Evolutionary conservation across 345 rosid species (phyloP).

Genomic region (Gynandropsis gynandra): DNA sequence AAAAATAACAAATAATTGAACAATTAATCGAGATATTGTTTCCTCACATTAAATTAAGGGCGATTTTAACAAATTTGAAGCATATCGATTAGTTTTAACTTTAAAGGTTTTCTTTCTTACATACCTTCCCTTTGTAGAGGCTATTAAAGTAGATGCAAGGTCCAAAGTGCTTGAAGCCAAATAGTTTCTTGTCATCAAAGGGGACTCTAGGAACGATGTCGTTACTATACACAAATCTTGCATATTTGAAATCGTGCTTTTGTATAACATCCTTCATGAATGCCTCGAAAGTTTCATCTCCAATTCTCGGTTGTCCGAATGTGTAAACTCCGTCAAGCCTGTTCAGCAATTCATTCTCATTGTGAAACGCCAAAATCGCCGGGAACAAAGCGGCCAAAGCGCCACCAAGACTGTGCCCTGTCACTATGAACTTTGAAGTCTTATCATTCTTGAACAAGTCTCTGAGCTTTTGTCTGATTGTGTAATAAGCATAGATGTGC

Average conservation of each 20-base stretch:
- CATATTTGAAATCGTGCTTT: slow-evolving; percentile 31
- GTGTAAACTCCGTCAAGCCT: slow-evolving; percentile 59
- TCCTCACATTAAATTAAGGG: too few relatives aligned
- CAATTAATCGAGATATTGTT: too few relatives aligned
- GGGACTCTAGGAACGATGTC: slow-evolving; percentile 59
- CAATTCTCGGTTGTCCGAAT: slow-evolving; percentile 74
- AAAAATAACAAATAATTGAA: not conserved
- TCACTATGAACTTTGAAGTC: slow-evolving; percentile 41
- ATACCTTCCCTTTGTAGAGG: slow-evolving; percentile 48
- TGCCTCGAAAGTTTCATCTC: slow-evolving; percentile 39
- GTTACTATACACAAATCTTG: slow-evolving; percentile 52
- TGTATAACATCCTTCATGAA: slow-evolving; percentile 38
- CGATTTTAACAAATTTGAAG: too few relatives aligned
- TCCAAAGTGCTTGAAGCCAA: slow-evolving; percentile 57
- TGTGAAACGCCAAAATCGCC: slow-evolving; percentile 43
- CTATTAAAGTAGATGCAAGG: slow-evolving; percentile 50
- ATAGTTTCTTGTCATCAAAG: slow-evolving; percentile 33
- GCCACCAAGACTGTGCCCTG: slow-evolving; percentile 70
- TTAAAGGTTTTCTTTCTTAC: too few relatives aligned
- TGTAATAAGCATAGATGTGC: slow-evolving; percentile 45
- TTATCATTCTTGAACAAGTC: slow-evolving; percentile 20
- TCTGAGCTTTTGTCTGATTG: slow-evolving; percentile 36
- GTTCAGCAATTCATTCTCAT: slow-evolving; percentile 32
- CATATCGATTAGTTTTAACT: too few relatives aligned
- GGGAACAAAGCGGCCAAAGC: slow-evolving; percentile 50